These are phyloP conservation scores for Pleurotus sapidus DNA, from an alignment of 768 basidiomycete species.

Conservation along the genomic window DNA sequence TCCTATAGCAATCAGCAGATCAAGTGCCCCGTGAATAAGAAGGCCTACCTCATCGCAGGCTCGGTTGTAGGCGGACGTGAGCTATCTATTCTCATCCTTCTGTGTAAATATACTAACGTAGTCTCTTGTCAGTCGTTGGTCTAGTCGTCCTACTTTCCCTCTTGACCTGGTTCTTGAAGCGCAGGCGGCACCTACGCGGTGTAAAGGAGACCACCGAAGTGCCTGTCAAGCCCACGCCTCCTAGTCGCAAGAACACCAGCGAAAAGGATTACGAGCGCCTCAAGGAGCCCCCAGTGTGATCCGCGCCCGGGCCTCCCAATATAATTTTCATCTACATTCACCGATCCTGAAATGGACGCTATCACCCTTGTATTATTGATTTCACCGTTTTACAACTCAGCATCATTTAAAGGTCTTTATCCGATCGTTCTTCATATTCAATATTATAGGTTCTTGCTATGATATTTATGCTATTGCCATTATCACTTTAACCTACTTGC, in stretches of 20 bases:
- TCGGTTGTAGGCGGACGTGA: constrained; percentile 4
- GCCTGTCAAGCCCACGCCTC: not conserved
- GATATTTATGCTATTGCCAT: too few relatives aligned
- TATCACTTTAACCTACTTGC: too few relatives aligned
- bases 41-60: not conserved
- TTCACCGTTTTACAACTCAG: too few relatives aligned
- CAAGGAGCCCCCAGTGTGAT: not conserved
- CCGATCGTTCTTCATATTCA: too few relatives aligned
- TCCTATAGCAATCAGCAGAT: not conserved
- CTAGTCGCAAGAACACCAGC: constrained; percentile 4
- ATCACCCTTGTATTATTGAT: too few relatives aligned
- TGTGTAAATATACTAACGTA: not conserved
- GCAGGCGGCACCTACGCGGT: not conserved
- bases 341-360: too few relatives aligned
- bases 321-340: not conserved
- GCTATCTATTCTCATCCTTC: not conserved
- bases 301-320: not conserved
- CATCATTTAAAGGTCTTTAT: too few relatives aligned
- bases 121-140: constrained; percentile 1
- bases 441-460: too few relatives aligned
- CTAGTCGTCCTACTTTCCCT: not conserved
- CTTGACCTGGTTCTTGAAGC: constrained; percentile 1
- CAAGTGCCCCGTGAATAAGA: constrained; percentile 1
- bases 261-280: constrained; percentile 1
- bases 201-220: not conserved